Conservation (phyloP, 164 flowering plant species). For the Chimonanthus salicifolius region DNA sequence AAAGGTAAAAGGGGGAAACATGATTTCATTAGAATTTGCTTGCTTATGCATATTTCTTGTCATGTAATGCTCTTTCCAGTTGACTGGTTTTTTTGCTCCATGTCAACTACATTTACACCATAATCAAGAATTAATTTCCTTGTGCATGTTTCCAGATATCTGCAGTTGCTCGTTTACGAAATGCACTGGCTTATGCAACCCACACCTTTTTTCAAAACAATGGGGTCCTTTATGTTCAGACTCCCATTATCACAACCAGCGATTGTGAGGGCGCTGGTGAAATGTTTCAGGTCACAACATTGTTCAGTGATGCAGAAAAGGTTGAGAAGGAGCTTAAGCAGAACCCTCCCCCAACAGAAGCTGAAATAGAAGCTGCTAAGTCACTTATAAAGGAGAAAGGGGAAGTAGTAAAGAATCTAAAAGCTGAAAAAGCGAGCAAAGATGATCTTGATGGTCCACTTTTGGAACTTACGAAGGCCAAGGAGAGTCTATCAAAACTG, state of each 20-base stretch:
- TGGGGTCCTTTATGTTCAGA: conserved; percentile 63
- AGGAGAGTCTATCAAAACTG: conserved; percentile 45
- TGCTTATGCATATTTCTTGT: too few species aligned
- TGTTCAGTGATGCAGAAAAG: conserved; percentile 20
- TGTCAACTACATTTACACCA: too few species aligned
- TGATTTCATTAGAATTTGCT: too few species aligned
- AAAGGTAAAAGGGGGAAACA: too few species aligned
- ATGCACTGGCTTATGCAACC: conserved; percentile 50
- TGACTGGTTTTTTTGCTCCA: too few species aligned
- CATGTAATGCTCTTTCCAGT: too few species aligned
- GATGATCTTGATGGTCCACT: conserved; percentile 63
- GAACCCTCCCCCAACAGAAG: conserved; percentile 15
- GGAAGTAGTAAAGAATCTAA: conserved; percentile 52
- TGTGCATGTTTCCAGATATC: conserved; percentile 46
- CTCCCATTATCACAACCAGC: conserved; percentile 66
- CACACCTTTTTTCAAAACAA: conserved; percentile 65
- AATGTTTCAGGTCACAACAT: conserved; percentile 57
- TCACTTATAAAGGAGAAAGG: conserved; percentile 59
- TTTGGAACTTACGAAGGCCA: conserved; percentile 63
- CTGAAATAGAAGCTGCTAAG: conserved; percentile 44
- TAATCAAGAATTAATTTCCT: too few species aligned
- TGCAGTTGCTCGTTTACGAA: conserved; percentile 61
- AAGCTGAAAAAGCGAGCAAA: conserved; percentile 63
- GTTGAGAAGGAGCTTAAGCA: background rate
- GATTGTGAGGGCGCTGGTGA: conserved; percentile 47